phyloP scores from a whole-genome alignment of 2,329 filamentous ascomycete species.

The Rhexocercosporidium sp. region DNA sequence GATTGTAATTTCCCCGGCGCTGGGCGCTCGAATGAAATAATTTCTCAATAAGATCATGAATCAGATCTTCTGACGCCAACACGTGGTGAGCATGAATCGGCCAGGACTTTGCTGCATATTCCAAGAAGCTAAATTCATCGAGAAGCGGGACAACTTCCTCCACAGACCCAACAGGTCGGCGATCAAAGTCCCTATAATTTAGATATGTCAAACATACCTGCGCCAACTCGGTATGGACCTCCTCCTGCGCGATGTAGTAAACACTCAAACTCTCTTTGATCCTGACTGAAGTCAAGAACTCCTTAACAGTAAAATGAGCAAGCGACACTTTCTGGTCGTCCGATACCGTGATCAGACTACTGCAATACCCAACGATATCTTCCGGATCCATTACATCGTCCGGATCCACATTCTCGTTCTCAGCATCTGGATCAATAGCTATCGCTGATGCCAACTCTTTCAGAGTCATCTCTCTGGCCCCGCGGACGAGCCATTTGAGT shows the following conservation, averaged over 20 bases:
- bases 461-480: constrained; percentile 27
- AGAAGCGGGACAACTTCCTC: neutral
- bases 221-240: constrained; percentile 20
- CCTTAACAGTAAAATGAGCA: constrained; percentile 43
- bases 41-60: constrained; percentile 15
- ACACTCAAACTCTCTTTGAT: constrained; percentile 16
- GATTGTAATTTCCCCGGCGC: constrained; percentile 7
- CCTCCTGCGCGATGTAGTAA: neutral
- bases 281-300: constrained; percentile 38
- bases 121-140: constrained; percentile 7
- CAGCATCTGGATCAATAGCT: constrained; percentile 34
- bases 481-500: constrained; percentile 38
- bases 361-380: constrained; percentile 31
- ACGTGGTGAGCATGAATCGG: constrained; percentile 8
- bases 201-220: constrained; percentile 23
- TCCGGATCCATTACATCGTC: constrained; percentile 27
- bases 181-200: constrained; percentile 4
- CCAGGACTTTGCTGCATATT: constrained; percentile 18
- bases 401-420: constrained; percentile 7
- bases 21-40: constrained; percentile 8
- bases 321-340: constrained; percentile 25
- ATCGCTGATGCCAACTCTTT: constrained; percentile 28
- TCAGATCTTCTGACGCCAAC: constrained; percentile 2
- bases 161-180: constrained; percentile 3
- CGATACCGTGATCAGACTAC: constrained; percentile 15